These are phyloP conservation scores for Komagataella phaffii DNA, from an alignment of 805 yeast genomes.

Conservation along the genomic window DNA sequence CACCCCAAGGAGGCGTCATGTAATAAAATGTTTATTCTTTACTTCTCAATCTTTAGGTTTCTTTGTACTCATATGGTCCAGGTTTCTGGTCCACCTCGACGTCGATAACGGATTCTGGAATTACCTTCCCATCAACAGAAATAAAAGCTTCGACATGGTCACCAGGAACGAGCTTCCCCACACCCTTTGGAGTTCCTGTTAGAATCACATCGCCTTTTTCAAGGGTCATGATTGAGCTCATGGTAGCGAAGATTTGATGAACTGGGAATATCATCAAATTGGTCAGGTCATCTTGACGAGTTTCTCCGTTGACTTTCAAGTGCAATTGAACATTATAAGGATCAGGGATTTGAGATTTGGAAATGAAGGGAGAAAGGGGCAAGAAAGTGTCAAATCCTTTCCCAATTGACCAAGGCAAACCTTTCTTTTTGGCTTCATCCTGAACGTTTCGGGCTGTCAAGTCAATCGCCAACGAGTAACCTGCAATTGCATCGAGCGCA, in stretches of 20 bases:
- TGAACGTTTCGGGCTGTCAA: slow-evolving; percentile 95
- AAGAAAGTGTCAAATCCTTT: slow-evolving; percentile 95
- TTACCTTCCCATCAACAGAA: slow-evolving; percentile 35
- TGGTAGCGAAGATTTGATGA: slow-evolving; percentile 63
- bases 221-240: slow-evolving; percentile 84
- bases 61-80: slow-evolving; percentile 45
- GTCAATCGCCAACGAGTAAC: slow-evolving; percentile 84
- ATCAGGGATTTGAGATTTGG: slow-evolving; percentile 51
- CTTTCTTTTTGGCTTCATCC: slow-evolving; percentile 85
- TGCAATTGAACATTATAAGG: slow-evolving; percentile 58
- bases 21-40: not conserved
- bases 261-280: slow-evolving; percentile 80
- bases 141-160: slow-evolving; percentile 60
- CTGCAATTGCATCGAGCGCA: slow-evolving; percentile 69
- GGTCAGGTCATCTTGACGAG: slow-evolving; percentile 64
- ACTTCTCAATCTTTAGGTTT: slow-evolving; percentile 14
- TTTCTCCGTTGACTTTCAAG: slow-evolving; percentile 57
- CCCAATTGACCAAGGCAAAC: slow-evolving; percentile 93
- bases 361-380: slow-evolving; percentile 69
- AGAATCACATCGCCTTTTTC: slow-evolving; percentile 83
- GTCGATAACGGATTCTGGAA: slow-evolving; percentile 35
- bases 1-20: slow-evolving; percentile 18
- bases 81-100: slow-evolving; percentile 38
- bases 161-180: slow-evolving; percentile 73
- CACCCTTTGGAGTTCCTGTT: slow-evolving; percentile 98